Evolutionary conservation across 108 stramenopile species (phyloP).

Genomic region (Discostella stelligeroides): DNA sequence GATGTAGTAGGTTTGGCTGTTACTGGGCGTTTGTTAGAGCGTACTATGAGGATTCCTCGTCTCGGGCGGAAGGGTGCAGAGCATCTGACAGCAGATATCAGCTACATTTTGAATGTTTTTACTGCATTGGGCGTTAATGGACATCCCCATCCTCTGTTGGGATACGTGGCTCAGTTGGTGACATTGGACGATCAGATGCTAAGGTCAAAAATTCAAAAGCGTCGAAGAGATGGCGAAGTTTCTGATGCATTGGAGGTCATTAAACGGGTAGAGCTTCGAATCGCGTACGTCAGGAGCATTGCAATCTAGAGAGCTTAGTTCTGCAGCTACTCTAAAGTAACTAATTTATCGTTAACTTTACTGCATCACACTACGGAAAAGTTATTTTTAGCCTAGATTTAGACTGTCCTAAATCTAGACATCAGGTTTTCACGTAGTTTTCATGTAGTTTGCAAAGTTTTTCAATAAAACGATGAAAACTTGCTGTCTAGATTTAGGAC

Average conservation of each 20-base stretch:
- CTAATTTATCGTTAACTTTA: too few species aligned
- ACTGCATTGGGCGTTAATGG: conserved; percentile 80
- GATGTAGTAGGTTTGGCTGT: conserved; percentile 81
- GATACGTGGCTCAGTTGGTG: conserved; percentile 60
- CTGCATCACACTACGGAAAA: too few species aligned
- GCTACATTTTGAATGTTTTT: conserved; percentile 84
- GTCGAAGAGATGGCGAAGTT: conserved; percentile 18
- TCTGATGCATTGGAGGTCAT: conserved; percentile 53
- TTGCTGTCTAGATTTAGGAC: too few species aligned
- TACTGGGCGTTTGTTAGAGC: conserved; percentile 73
- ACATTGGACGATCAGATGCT: conserved; percentile 55
- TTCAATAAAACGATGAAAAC: too few species aligned
- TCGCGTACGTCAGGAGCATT: conserved; percentile 42
- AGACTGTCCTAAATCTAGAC: too few species aligned
- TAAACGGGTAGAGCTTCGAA: conserved; percentile 42
- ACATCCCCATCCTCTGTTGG: conserved; percentile 82
- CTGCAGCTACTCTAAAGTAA: too few species aligned
- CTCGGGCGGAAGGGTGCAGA: conserved; percentile 84
- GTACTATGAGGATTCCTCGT: conserved; percentile 75
- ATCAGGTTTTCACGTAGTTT: too few species aligned
- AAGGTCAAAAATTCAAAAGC: conserved; percentile 35
- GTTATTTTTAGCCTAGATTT: too few species aligned
- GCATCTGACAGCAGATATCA: conserved; percentile 75
- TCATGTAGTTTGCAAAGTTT: too few species aligned
- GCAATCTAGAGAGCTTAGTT: conserved; percentile 23